These are phyloP conservation scores for Trypanosomatidae sp. DNA, from an alignment of 208 protist species.

Conservation along the genomic window DNA sequence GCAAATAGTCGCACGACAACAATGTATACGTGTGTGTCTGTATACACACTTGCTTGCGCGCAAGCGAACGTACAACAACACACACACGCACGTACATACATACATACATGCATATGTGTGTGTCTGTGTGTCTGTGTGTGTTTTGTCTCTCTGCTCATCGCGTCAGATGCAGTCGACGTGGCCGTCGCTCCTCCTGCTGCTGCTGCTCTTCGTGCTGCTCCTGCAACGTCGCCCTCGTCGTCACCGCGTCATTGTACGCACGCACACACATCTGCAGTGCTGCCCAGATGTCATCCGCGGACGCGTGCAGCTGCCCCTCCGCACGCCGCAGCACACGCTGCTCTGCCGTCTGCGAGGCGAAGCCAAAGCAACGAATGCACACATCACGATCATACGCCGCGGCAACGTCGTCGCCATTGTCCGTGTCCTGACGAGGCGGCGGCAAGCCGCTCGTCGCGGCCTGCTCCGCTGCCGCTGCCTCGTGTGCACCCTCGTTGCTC, in stretches of 20 bases:
- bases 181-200: neutral
- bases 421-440: too few species aligned
- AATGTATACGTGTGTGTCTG: too few species aligned
- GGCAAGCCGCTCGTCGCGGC: constrained; percentile 1
- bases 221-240: neutral
- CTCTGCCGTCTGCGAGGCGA: constrained; percentile 21
- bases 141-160: neutral
- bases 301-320: constrained; percentile 11
- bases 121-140: neutral
- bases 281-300: constrained; percentile 24
- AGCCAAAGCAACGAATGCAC: too few species aligned
- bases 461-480: neutral
- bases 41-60: too few species aligned
- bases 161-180: neutral
- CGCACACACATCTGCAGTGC: constrained; percentile 20
- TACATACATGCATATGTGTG: neutral
- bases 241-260: constrained; percentile 18
- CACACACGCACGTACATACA: too few species aligned
- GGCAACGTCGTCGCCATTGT: too few species aligned
- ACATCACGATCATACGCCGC: too few species aligned
- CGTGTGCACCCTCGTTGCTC: neutral
- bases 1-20: too few species aligned
- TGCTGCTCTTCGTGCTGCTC: neutral
- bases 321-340: constrained; percentile 11
- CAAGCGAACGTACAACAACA: too few species aligned